Conservation (phyloP, 2,329 filamentous ascomycete genomes). For the Dothideomycetes sp. region DNA sequence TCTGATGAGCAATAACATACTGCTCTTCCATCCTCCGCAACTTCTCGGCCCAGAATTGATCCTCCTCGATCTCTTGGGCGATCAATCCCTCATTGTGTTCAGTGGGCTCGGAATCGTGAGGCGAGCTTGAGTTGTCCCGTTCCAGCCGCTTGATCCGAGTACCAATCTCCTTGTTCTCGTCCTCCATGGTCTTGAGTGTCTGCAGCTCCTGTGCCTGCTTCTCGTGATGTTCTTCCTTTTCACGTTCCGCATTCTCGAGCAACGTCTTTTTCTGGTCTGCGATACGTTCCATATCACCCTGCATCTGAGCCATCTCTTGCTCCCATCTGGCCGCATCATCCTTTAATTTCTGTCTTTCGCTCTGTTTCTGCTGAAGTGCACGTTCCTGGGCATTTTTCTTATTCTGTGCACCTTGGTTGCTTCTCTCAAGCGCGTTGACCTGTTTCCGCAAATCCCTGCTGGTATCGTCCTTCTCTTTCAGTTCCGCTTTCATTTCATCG, state of each 20-base stretch:
- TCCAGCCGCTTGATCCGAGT: constrained; percentile 65
- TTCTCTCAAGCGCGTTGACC: constrained; percentile 67
- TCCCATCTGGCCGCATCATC: constrained; percentile 64
- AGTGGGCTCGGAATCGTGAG: constrained; percentile 20
- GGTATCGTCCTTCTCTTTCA: constrained; percentile 85
- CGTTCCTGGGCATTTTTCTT: constrained; percentile 72
- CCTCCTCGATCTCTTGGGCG: constrained; percentile 31
- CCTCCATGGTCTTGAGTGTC: constrained; percentile 55
- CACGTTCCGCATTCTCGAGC: constrained; percentile 27
- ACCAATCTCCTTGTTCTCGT: constrained; percentile 64
- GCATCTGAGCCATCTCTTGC: constrained; percentile 50
- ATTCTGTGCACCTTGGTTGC: constrained; percentile 72
- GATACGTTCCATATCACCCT: constrained; percentile 38
- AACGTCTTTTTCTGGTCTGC: constrained; percentile 30
- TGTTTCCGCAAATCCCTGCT: constrained; percentile 77
- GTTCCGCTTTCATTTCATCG: constrained; percentile 63
- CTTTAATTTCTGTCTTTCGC: constrained; percentile 58
- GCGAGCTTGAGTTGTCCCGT: constrained; percentile 50
- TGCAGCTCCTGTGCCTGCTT: constrained; percentile 34
- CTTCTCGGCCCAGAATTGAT: constrained; percentile 30
- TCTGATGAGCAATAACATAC: constrained; percentile 23
- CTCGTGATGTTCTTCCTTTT: constrained; percentile 33
- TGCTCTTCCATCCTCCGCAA: constrained; percentile 23
- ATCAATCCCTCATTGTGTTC: constrained; percentile 16
- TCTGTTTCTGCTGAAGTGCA: constrained; percentile 56